phyloP scores from a whole-genome alignment of 805 yeast species.

The Hyphopichia homilentoma region DNA sequence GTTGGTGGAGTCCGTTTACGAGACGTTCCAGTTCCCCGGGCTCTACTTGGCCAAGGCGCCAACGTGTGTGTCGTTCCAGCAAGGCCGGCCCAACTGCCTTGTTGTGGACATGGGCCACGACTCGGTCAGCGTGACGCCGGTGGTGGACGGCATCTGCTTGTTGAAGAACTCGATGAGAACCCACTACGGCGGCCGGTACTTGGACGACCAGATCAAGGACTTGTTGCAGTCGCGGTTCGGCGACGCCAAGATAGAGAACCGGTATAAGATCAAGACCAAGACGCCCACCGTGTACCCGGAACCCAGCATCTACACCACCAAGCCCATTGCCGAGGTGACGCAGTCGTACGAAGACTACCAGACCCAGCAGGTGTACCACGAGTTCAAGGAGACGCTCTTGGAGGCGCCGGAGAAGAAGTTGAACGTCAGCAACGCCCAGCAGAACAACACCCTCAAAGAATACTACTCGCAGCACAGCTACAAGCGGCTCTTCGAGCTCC shows the following conservation, averaged over 20 bases:
- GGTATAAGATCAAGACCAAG: conserved; percentile 51
- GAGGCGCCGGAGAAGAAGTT: conserved; percentile 47
- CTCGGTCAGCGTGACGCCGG: conserved; percentile 71
- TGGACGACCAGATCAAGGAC: conserved; percentile 51
- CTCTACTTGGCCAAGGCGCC: conserved; percentile 78
- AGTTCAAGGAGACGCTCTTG: conserved; percentile 70
- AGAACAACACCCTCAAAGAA: conserved; percentile 19
- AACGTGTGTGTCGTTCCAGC: conserved; percentile 84
- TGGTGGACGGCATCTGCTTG: conserved; percentile 75
- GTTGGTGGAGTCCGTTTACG: conserved; percentile 69
- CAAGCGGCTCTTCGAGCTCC: conserved; percentile 63
- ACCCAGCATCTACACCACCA: conserved; percentile 17
- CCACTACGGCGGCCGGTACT: conserved; percentile 66
- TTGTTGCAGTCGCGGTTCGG: conserved; percentile 28
- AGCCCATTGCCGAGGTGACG: conserved; percentile 31
- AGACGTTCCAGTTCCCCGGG: conserved; percentile 70
- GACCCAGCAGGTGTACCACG: conserved; percentile 53
- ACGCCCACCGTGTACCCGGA: conserved; percentile 29
- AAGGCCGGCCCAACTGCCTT: conserved; percentile 82
- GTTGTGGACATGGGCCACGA: conserved; percentile 88
- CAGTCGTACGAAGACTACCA: conserved; percentile 55
- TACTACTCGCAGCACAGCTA: conserved; percentile 22
- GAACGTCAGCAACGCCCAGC: conserved; percentile 16
- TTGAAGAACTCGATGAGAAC: conserved; percentile 69
- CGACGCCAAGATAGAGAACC: conserved; percentile 26